Evolutionary conservation across 148 eudicot genomes (phyloP).

Genomic region (Drosera capensis): DNA sequence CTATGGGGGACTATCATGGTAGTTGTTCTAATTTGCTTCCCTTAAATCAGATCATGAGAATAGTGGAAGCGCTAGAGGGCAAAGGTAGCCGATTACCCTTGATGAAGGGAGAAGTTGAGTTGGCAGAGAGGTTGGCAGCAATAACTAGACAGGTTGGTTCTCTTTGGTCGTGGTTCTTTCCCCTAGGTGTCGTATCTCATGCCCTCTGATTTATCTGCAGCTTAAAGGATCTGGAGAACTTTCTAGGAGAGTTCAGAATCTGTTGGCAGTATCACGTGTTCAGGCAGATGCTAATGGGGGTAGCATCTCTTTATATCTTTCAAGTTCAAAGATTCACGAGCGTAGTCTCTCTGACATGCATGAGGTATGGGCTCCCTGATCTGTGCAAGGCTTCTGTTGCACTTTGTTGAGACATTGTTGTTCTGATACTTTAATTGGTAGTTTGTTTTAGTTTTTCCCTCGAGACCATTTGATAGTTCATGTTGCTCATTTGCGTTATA

Average conservation of each 20-base stretch:
- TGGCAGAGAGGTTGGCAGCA: conserved; percentile 80
- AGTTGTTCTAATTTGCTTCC: no score
- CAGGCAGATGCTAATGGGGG: conserved; percentile 54
- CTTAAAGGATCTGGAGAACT: conserved; percentile 96
- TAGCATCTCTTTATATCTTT: conserved; percentile 52
- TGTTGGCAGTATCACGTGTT: conserved; percentile 67
- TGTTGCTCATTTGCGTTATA: neutral
- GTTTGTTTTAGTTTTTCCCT: neutral
- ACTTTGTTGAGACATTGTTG: neutral
- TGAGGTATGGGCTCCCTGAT: conserved; percentile 42
- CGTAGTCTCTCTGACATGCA: conserved; percentile 86
- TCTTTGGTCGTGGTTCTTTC: neutral
- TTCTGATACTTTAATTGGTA: neutral
- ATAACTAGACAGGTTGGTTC: conserved; percentile 61
- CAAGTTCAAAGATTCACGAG: conserved; percentile 84
- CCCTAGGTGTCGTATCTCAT: neutral
- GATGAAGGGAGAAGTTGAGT: conserved; percentile 87
- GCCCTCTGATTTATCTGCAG: conserved; percentile 22
- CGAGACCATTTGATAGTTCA: neutral
- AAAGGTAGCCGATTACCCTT: conserved; percentile 77
- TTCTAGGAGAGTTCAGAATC: conserved; percentile 93
- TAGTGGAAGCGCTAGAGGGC: conserved; percentile 86
- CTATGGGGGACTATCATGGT: no score
- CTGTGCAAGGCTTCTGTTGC: neutral
- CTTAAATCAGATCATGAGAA: conserved; percentile 63